Conservation (phyloP, 106 monocot species). For the Dioscorea dumetorum region DNA sequence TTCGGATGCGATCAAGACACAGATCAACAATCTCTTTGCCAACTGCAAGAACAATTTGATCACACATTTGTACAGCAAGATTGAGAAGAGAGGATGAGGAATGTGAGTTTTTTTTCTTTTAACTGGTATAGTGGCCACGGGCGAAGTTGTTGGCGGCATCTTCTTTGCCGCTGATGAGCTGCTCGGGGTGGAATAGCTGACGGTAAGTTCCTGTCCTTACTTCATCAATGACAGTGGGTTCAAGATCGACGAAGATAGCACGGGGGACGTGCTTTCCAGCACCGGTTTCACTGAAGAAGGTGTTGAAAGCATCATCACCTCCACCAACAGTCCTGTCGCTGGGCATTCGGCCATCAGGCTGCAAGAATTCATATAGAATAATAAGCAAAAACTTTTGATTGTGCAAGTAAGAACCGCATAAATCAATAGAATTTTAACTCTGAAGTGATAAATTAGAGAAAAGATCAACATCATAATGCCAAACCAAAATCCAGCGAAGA, state of each 20-base stretch:
- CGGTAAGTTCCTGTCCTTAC: slow-evolving; percentile 9
- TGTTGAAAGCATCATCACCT: slow-evolving; percentile 14
- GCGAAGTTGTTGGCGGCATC: slow-evolving; percentile 12
- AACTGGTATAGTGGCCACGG: slow-evolving; percentile 12
- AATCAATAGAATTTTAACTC: neutral
- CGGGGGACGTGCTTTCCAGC: slow-evolving; percentile 9
- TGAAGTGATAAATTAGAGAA: neutral
- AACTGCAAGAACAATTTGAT: slow-evolving; percentile 1
- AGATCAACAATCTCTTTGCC: slow-evolving; percentile 10
- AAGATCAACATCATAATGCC: neutral
- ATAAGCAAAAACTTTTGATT: neutral
- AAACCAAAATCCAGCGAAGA: neutral
- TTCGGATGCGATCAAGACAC: slow-evolving; percentile 6
- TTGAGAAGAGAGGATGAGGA: neutral
- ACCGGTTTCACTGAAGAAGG: slow-evolving; percentile 10
- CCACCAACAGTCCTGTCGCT: slow-evolving; percentile 4
- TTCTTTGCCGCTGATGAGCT: slow-evolving; percentile 9
- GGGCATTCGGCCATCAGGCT: slow-evolving; percentile 13
- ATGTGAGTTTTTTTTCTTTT: neutral
- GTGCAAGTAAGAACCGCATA: neutral
- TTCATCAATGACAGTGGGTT: slow-evolving; percentile 9
- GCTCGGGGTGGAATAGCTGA: slow-evolving; percentile 10
- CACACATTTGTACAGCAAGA: neutral
- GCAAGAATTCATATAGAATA: neutral
- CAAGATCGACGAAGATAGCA: slow-evolving; percentile 8